A percentile compares a stretch with the other conserved stretches of the same genome.
Evolutionary conservation across 208 protist species (phyloP).

Genomic region (Lotmaria passim): DNA sequence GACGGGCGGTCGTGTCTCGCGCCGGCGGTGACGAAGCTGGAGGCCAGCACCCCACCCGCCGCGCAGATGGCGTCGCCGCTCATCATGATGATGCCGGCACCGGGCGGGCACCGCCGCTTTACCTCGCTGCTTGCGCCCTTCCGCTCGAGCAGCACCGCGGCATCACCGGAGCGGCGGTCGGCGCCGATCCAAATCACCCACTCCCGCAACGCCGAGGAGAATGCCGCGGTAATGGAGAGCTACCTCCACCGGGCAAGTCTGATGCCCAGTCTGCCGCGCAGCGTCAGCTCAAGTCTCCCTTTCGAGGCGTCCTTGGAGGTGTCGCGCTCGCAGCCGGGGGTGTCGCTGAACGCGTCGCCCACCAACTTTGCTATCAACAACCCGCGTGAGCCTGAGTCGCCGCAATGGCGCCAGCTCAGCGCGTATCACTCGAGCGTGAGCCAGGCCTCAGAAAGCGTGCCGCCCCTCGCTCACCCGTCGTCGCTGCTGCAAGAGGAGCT

Average conservation of each 20-base stretch:
- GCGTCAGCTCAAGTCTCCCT: not conserved
- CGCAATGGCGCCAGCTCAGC: constrained; percentile 4
- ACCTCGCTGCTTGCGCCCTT: constrained; percentile 4
- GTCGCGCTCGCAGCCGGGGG: constrained; percentile 7
- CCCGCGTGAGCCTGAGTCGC: constrained; percentile 15
- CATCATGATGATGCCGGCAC: constrained; percentile 23
- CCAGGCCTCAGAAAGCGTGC: constrained; percentile 8
- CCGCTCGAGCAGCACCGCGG: not conserved
- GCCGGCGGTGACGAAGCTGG: not conserved
- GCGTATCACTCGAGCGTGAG: constrained; percentile 17
- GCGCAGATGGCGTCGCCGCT: constrained; percentile 29
- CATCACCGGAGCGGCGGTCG: constrained; percentile 13
- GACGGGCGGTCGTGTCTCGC: constrained; percentile 30
- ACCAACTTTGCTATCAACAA: not conserved
- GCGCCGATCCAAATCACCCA: constrained; percentile 14
- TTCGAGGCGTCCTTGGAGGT: not conserved
- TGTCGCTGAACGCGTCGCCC: constrained; percentile 4
- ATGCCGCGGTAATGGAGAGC: constrained; percentile 41
- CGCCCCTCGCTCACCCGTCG: constrained; percentile 6
- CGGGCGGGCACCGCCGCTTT: not conserved
- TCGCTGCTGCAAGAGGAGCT: constrained; percentile 38
- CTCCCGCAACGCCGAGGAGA: constrained; percentile 25
- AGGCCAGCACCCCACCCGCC: constrained; percentile 5
- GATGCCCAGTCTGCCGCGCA: constrained; percentile 12
- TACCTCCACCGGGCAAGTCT: constrained; percentile 31